Percentiles rank a stretch among this genome's conserved stretches.
phyloP scores from a whole-genome alignment of 2,329 filamentous ascomycete species.

The Cladosporium sp. region DNA sequence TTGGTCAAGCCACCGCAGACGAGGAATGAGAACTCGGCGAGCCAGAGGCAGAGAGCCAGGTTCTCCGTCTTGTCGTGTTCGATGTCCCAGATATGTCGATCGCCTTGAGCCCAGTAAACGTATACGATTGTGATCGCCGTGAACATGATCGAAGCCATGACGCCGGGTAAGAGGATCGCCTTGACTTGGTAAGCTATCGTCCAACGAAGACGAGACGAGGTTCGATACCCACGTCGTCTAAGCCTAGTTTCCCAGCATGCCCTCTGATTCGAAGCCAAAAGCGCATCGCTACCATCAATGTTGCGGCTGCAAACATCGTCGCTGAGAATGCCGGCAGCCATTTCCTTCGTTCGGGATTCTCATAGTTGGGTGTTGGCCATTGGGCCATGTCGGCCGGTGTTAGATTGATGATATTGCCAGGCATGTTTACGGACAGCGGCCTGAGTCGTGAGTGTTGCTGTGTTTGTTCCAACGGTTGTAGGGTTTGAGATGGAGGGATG shows the following conservation, averaged over 20 bases:
- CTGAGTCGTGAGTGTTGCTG: too few species aligned
- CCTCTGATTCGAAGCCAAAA: conserved; percentile 28
- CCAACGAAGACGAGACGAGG: neutral
- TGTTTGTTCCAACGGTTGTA: too few species aligned
- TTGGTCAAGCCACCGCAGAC: conserved; percentile 33
- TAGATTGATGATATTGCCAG: conserved; percentile 27
- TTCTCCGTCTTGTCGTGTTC: conserved; percentile 16
- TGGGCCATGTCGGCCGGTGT: conserved; percentile 16
- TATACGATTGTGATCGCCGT: conserved; percentile 21
- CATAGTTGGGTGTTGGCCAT: conserved; percentile 31
- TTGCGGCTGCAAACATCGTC: conserved; percentile 23
- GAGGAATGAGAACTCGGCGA: conserved; percentile 32
- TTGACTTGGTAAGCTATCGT: neutral
- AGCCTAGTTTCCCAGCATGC: conserved; percentile 25
- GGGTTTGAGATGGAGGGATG: too few species aligned
- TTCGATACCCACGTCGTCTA: conserved; percentile 29
- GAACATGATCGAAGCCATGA: conserved; percentile 22
- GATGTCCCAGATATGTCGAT: conserved; percentile 36
- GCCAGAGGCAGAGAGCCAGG: conserved; percentile 28
- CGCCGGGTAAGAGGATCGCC: conserved; percentile 21
- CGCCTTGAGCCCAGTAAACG: conserved; percentile 26
- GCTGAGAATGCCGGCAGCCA: conserved; percentile 32
- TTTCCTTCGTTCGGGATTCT: conserved; percentile 25
- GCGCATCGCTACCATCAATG: conserved; percentile 24
- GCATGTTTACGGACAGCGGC: conserved; percentile 16